Percentiles rank a stretch among this genome's conserved stretches.
These are phyloP conservation scores for Orychophragmus violaceus DNA, from an alignment of 345 rosid genomes.

Conservation along the genomic window DNA sequence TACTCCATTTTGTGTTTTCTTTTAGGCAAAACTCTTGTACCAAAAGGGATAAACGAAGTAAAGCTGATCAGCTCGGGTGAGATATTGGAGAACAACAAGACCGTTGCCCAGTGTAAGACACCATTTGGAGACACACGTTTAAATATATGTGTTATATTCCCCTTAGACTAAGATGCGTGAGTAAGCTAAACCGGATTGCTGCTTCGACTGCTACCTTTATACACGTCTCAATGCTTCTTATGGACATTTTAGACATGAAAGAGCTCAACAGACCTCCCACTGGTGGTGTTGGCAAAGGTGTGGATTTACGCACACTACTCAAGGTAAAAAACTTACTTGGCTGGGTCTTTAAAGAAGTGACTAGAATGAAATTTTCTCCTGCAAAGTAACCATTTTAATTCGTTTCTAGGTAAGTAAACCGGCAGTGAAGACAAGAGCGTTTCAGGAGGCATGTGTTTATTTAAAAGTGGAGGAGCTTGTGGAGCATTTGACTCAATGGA, in stretches of 20 bases:
- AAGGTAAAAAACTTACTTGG: slow-evolving; percentile 51
- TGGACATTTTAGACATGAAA: slow-evolving; percentile 98
- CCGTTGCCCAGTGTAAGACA: too few species aligned
- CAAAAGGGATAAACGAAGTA: too few species aligned
- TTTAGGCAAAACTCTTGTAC: too few species aligned
- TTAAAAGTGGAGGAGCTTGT: slow-evolving; percentile 79
- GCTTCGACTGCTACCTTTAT: slow-evolving; percentile 64
- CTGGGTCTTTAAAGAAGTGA: background rate
- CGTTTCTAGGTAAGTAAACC: too few species aligned
- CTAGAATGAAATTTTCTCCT: background rate
- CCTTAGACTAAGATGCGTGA: slow-evolving; percentile 78
- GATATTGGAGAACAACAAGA: too few species aligned
- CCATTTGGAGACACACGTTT: too few species aligned
- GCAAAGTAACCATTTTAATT: slow-evolving; percentile 24
- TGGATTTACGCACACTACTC: slow-evolving; percentile 58
- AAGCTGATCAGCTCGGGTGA: too few species aligned
- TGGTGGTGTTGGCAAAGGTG: slow-evolving; percentile 84
- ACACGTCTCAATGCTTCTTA: slow-evolving; percentile 78
- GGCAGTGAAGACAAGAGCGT: slow-evolving; percentile 73
- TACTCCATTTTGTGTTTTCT: too few species aligned
- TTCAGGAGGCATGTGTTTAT: slow-evolving; percentile 86
- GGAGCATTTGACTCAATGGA: slow-evolving; percentile 88
- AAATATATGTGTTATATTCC: slow-evolving; percentile 91
- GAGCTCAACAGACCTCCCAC: slow-evolving; percentile 72
- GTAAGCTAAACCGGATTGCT: slow-evolving; percentile 84